Evolutionary conservation across 257 asterid genomes (phyloP), one percentile per base, ranked within the genome.

Genomic region (Scutellaria barbata): DNA sequence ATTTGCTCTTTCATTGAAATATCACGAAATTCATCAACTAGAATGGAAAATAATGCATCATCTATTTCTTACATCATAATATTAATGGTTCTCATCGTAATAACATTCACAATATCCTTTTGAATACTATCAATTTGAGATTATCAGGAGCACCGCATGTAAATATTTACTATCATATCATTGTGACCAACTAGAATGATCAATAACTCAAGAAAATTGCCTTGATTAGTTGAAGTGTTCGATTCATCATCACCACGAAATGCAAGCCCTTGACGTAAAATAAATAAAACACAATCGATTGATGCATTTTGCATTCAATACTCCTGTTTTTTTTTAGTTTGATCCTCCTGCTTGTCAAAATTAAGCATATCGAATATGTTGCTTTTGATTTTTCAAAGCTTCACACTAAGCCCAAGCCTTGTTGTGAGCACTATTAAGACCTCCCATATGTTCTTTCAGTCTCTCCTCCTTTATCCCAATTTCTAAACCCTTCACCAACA

Each of bases 221-320:
- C 45, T 39, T 16, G 50, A 60, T 60, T 60, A 8, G 7, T 9
- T 60, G 66, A 37, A 60, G 6, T 39, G 11, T 60, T 60, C n/a
- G 66, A 60, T 60, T 60, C 66, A 60, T 60, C 66, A 60, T 60
- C 66, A 39, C 66, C 66, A 8, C n/a, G n/a, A n/a, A 41, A 14
- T 55, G 61, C 61, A 55, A 55, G 61, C 39, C 61, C 61, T n/a
- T 55, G 13, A 16, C 0, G 12, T 4, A 16, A 52, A 52, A 52
- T 30, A 18, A 52, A 52, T 18, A 30, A 18, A 22, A 20, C 40
- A 39, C 48, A 60, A 37, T 60, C 66, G 39, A 60, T 39, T 39
- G 66, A 60, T 60, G 66, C 48, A 60, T 55, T 60, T 60, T 30
- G 10, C 30, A 39, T 60, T 39, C 66, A 13, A 60, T 60, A 60